Evolutionary conservation across 352 stramenopile genomes (phyloP).

Genomic region (Pythium rishiriense): DNA sequence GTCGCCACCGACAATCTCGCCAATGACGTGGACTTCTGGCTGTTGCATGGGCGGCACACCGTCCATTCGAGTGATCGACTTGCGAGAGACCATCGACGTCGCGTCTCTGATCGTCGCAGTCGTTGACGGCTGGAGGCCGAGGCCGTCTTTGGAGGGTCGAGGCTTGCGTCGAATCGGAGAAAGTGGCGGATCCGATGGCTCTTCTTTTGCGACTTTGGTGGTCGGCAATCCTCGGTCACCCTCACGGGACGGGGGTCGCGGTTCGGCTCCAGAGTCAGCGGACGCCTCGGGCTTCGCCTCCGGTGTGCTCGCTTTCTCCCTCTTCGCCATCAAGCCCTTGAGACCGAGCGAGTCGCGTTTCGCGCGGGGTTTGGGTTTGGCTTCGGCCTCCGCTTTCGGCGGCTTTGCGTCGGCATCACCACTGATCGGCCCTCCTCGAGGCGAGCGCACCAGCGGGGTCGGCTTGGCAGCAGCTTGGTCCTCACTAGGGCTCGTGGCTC

Average conservation of each 20-base stretch:
- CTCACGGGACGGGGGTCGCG: neutral
- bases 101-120: slow-evolving; percentile 20
- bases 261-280: neutral
- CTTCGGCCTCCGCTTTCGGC: neutral
- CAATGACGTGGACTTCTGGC: slow-evolving; percentile 70
- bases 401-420: slow-evolving; percentile 10
- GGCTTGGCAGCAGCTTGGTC: neutral
- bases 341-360: slow-evolving; percentile 25
- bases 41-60: slow-evolving; percentile 42
- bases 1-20: slow-evolving; percentile 61
- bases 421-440: neutral
- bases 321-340: slow-evolving; percentile 17
- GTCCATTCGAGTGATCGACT: neutral
- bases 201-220: neutral
- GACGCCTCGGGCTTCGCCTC: neutral
- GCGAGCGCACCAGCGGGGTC: slow-evolving; percentile 10
- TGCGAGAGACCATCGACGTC: slow-evolving; percentile 2
- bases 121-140: neutral
- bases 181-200: slow-evolving; percentile 1
- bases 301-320: slow-evolving; percentile 7
- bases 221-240: neutral
- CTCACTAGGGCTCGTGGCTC: neutral
- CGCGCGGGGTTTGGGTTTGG: slow-evolving; percentile 6
- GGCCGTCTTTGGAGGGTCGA: neutral
- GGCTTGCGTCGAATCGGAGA: slow-evolving; percentile 23